Evolutionary conservation across 495 filamentous ascomycete species (phyloP).

Genomic region (Cairneyella variabilis): DNA sequence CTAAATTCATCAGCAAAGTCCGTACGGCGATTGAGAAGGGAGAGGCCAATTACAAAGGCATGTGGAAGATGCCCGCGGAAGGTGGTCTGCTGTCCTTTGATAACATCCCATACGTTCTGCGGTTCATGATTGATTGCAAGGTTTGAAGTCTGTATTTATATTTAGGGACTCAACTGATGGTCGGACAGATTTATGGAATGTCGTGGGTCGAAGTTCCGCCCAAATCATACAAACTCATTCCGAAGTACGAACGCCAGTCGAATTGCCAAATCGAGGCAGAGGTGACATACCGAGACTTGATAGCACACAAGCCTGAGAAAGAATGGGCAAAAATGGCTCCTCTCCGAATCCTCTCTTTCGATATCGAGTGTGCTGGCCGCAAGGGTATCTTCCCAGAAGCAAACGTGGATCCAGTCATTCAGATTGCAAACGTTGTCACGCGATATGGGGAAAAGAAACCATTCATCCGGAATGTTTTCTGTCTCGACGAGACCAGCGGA

Average conservation of each 20-base stretch:
- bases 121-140: constrained; percentile 96
- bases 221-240: constrained; percentile 64
- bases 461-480: constrained; percentile 95
- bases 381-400: constrained; percentile 97
- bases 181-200: constrained; percentile 78
- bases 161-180: constrained; percentile 15
- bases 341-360: constrained; percentile 86
- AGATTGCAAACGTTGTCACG: constrained; percentile 98
- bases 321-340: constrained; percentile 99
- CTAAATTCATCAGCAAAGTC: constrained; percentile 70
- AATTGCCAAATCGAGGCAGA: constrained; percentile 94
- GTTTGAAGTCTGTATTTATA: constrained; percentile 34
- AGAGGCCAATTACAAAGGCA: constrained; percentile 80
- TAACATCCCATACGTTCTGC: constrained; percentile 87
- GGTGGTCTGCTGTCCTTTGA: constrained; percentile 78
- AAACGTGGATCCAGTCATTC: constrained; percentile 88
- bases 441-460: constrained; percentile 93
- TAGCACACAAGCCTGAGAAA: constrained; percentile 83
- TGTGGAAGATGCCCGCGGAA: constrained; percentile 70
- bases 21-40: constrained; percentile 68
- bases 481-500: constrained; percentile 79
- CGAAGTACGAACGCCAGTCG: constrained; percentile 60
- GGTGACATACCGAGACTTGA: constrained; percentile 74
- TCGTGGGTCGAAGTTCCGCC: constrained; percentile 90
- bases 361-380: constrained; percentile 97